Evolutionary conservation across 179 eudicot genomes (phyloP), one percentile per base, ranked within the genome.

Genomic region (Actinidia chinensis): DNA sequence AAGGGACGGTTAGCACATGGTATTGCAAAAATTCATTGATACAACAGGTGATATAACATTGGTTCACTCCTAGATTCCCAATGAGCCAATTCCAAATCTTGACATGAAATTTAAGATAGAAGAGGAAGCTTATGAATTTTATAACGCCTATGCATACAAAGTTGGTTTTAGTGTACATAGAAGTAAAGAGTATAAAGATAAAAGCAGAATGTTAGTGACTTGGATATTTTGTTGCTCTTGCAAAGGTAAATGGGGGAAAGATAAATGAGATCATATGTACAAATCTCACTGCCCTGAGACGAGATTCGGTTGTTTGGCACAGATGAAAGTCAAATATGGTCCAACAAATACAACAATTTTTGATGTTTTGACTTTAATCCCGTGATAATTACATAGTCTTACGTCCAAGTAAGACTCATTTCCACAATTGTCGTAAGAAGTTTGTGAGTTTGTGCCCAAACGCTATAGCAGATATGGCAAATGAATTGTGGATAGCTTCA

Each of bases 291-390:
- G 7, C 40, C 36, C 20, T 11, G 4, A 33, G 33, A 43, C 52
- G 5, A 58, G 67, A 74, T 20, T 73, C 8, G 76, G 43, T 73
- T 73, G 66, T 55, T 51, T 15, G 64, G 76, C 76, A 28, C 6
- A 13, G 3, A 54, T 55, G 48, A 42, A 13, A 13, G 9, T 20
- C 28, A 52, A 33, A 14, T 59, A 59, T 59, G 9, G 14, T 6
- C n/a, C 76, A 43, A 73, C 36, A 1, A 28, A 73, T 40, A 9
- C 43, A 6, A 73, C 12, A 8, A 54, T n/a, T n/a, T 73, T 14
- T 73, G 3, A 73, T 4, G 7, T 73, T 73, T 20, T 25, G 12
- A 42, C 6, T 73, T 54, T 17, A 33, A 52, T 73, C 13, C 8
- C 0, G 47, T 5, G 15, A 74, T 56, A 74, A 33, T 73, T 66